A percentile compares a stretch with the other conserved stretches of the same genome.
phyloP scores from a whole-genome alignment of 768 basidiomycete genomes.

The Auricularia cornea region DNA sequence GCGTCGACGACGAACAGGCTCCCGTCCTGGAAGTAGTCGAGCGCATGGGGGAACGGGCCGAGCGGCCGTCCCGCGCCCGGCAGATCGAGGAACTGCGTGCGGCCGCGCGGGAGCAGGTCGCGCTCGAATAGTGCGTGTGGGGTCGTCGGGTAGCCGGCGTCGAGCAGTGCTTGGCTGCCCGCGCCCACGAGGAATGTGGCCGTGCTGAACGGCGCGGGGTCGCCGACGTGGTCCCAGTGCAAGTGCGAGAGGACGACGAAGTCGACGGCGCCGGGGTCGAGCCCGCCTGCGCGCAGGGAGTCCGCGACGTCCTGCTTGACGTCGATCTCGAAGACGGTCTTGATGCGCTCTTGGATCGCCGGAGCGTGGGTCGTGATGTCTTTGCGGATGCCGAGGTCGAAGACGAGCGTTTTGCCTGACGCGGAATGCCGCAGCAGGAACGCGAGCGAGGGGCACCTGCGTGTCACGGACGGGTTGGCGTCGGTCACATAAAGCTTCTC shows the following conservation, averaged over 20 bases:
- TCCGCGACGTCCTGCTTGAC: conserved; percentile 6
- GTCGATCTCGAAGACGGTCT: background rate
- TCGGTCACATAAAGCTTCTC: conserved; percentile 16
- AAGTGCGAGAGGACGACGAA: conserved; percentile 7
- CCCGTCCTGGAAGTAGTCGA: conserved; percentile 53
- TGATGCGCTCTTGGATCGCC: background rate
- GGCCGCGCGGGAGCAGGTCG: conserved; percentile 18
- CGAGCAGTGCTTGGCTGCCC: background rate
- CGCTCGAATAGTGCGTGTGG: background rate
- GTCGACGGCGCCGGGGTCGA: conserved; percentile 4
- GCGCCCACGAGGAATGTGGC: conserved; percentile 11
- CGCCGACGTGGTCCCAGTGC: conserved; percentile 12
- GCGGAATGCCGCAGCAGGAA: conserved; percentile 12
- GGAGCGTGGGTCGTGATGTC: background rate
- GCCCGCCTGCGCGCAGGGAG: conserved; percentile 8
- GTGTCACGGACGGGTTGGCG: conserved; percentile 6
- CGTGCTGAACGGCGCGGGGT: conserved; percentile 4
- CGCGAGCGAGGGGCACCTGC: conserved; percentile 6
- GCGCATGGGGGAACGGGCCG: conserved; percentile 41
- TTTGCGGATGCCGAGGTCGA: conserved; percentile 12
- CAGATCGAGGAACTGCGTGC: conserved; percentile 29
- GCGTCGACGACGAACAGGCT: conserved; percentile 51
- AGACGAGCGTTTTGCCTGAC: conserved; percentile 4
- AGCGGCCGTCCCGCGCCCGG: conserved; percentile 29
- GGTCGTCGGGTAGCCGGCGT: conserved; percentile 5